Base-by-base conservation (phyloP, 345 rosid genomes). In the Linum tenue region DNA sequence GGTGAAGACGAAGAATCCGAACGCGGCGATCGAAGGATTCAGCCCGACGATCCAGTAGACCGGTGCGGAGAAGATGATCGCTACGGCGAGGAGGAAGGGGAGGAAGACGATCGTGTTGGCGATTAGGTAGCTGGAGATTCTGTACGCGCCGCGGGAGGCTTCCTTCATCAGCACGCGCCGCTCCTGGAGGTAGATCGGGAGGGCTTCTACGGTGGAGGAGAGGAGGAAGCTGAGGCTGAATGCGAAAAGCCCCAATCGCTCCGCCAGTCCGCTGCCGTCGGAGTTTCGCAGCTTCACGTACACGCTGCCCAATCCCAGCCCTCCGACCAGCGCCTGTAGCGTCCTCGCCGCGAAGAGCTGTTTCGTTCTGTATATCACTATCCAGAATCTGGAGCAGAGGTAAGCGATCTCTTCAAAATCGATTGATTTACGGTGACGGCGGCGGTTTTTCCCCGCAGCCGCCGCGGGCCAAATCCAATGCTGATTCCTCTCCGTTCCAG, bases 21-120 rank as follows among this genome's bases (percentile, higher is more conserved):
- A 92, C 0, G 94, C 94, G 0, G 79, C 37, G 1, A 81, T 12
- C 0, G 91, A 83, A 4, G 94, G 94, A 44, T 88, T 86, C 4
- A 92, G 83, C 1, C 98, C 98, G 0, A 90, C 98, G 15, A 88
- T 73, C 98, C 96, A 92, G 72, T 90, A 92, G 0, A 90, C 85
- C 0, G 98, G 97, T 5, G 75, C 70, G 0, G 97, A 78, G 68
- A 90, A 92, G 2, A 90, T 87, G 48, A 90, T 58, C 0, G 97
- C 78, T 0, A 92, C 91, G 0, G 72, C 85, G 61, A 92, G 77
- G 12, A 92, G 65, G 71, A 90, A 90, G 0, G 98, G 97, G 35
- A 86, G 63, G 72, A 90, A 90, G 38, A 91, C 78, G 1, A 92
- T 69, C 15, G 96, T 88, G 73, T 92, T 90, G 8, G 98, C 94